Percentiles rank a stretch among this genome's conserved stretches.
These are phyloP conservation scores for Starmerella powellii DNA, from an alignment of 805 yeast genomes.

Conservation along the genomic window DNA sequence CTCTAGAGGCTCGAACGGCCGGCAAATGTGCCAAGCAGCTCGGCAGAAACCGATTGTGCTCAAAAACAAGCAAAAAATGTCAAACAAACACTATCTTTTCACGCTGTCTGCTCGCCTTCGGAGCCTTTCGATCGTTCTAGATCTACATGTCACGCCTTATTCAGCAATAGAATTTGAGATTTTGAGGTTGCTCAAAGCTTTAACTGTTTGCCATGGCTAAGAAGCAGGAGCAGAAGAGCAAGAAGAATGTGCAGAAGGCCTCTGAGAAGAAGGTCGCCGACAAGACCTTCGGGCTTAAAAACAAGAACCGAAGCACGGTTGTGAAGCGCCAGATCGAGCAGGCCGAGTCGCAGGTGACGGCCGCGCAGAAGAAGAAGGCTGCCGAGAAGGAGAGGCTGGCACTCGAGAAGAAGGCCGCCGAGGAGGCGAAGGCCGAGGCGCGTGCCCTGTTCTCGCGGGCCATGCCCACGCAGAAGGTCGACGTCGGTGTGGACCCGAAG, in stretches of 20 bases:
- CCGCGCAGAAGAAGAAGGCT: slow-evolving; percentile 53
- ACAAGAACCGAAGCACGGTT: slow-evolving; percentile 84
- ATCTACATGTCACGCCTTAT: too few species aligned
- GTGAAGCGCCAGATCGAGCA: slow-evolving; percentile 66
- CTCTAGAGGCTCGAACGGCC: too few species aligned
- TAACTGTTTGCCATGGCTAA: slow-evolving; percentile 36
- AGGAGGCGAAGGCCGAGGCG: slow-evolving; percentile 78
- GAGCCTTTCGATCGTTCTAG: too few species aligned
- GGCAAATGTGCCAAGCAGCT: too few species aligned
- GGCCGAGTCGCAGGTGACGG: slow-evolving; percentile 51
- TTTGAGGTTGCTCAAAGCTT: not conserved
- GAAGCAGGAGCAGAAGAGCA: slow-evolving; percentile 47
- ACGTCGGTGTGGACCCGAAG: slow-evolving; percentile 96
- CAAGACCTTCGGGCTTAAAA: slow-evolving; percentile 90
- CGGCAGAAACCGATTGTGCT: too few species aligned
- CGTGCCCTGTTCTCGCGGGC: slow-evolving; percentile 58
- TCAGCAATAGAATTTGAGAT: too few species aligned
- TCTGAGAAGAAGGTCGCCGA: slow-evolving; percentile 48
- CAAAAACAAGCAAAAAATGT: too few species aligned
- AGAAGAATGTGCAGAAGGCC: slow-evolving; percentile 39
- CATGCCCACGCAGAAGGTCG: slow-evolving; percentile 68
- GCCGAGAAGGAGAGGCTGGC: slow-evolving; percentile 58
- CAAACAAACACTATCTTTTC: too few species aligned
- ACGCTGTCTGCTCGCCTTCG: too few species aligned
- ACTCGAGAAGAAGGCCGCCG: slow-evolving; percentile 82